Percentiles rank a stretch among this genome's conserved stretches.
These are phyloP conservation scores for Tylopilus plumbeoviolaceoides DNA, from an alignment of 768 basidiomycete genomes.

Conservation along the genomic window DNA sequence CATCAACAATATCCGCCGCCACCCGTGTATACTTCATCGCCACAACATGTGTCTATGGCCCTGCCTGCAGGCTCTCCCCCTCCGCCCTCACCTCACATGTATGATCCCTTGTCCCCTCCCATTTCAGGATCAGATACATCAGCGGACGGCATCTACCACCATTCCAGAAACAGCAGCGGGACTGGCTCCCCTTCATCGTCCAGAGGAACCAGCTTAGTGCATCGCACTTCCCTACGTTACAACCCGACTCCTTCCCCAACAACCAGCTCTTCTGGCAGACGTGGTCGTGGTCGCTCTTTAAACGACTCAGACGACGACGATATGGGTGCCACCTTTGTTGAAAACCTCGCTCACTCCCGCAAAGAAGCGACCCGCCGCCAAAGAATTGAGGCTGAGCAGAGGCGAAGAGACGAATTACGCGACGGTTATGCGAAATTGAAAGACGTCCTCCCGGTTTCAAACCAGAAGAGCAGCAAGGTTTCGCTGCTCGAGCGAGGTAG, in stretches of 20 bases:
- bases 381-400: constrained; percentile 87
- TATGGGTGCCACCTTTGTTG: constrained; percentile 64
- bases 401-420: constrained; percentile 82
- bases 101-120: constrained; percentile 82
- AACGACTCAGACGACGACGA: constrained; percentile 76
- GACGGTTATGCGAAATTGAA: constrained; percentile 88
- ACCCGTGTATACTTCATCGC: constrained; percentile 56
- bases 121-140: constrained; percentile 89
- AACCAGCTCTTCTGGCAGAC: constrained; percentile 62
- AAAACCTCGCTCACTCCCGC: constrained; percentile 70
- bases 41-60: constrained; percentile 68
- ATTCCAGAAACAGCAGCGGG: constrained; percentile 66
- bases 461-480: constrained; percentile 90
- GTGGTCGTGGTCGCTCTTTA: constrained; percentile 60
- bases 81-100: constrained; percentile 73
- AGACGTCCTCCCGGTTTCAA: constrained; percentile 80
- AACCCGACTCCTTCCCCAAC: constrained; percentile 81
- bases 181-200: constrained; percentile 78
- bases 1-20: constrained; percentile 61
- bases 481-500: constrained; percentile 83
- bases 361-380: constrained; percentile 84
- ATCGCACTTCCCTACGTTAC: constrained; percentile 65
- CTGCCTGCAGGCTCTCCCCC: constrained; percentile 66
- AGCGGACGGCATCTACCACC: constrained; percentile 75
- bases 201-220: constrained; percentile 70